Conservation (phyloP, 2,329 filamentous ascomycete genomes). For the Colletotrichum filicis region DNA sequence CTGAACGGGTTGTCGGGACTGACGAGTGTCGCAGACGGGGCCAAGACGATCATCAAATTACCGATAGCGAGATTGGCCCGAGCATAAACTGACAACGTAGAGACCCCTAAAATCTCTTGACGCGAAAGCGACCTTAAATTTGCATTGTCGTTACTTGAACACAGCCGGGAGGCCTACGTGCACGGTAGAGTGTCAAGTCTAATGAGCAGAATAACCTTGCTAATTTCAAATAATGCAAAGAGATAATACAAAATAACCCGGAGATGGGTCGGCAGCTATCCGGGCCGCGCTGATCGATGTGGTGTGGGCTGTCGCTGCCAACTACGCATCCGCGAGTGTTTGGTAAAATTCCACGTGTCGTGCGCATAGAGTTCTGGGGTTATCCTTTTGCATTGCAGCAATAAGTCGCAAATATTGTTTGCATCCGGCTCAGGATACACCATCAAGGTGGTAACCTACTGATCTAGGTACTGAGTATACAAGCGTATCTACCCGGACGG, state of each 20-base stretch:
- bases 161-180: not conserved
- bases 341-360: slow-evolving; percentile 8
- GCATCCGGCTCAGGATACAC: not conserved
- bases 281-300: not conserved
- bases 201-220: not conserved
- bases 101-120: not conserved
- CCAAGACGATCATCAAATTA: slow-evolving; percentile 7
- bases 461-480: not conserved
- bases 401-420: not conserved
- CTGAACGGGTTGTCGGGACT: not conserved
- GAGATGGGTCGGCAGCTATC: not conserved
- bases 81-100: not conserved
- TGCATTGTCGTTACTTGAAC: not conserved
- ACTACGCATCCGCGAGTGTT: not conserved
- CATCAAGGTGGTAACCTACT: not conserved
- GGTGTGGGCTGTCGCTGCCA: not conserved
- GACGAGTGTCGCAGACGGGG: not conserved
- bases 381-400: not conserved
- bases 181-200: not conserved
- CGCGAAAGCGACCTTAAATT: slow-evolving; percentile 1
- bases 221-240: slow-evolving; percentile 7
- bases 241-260: not conserved
- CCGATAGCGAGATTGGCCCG: slow-evolving; percentile 11
- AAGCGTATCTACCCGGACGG: not conserved
- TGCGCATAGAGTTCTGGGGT: not conserved